Evolutionary conservation across 225 moss, liverwort and hornwort species (phyloP).

Genomic region (Pseudoscleropodium purum): DNA sequence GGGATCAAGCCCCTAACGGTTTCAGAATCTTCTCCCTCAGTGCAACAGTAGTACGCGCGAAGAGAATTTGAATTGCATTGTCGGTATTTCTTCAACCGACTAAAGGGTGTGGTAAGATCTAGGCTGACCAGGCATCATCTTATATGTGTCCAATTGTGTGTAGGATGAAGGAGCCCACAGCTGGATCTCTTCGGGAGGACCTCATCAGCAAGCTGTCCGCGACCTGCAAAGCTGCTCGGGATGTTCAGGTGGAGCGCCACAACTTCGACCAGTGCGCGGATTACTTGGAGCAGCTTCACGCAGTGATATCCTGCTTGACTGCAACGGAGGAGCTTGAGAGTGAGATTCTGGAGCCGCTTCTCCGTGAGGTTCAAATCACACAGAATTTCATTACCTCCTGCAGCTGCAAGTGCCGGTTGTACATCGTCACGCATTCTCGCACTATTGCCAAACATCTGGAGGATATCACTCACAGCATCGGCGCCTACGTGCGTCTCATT

Average conservation of each 20-base stretch:
- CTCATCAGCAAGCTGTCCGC: conserved; percentile 48
- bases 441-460: conserved; percentile 59
- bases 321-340: conserved; percentile 20
- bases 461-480: conserved; percentile 54
- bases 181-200: conserved; percentile 37
- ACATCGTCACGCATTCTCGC: conserved; percentile 74
- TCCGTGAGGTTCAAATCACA: conserved; percentile 55
- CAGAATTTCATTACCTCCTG: conserved; percentile 71
- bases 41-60: no score
- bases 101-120: background rate
- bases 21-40: background rate
- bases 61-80: background rate
- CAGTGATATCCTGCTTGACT: conserved; percentile 34
- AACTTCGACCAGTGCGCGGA: conserved; percentile 61
- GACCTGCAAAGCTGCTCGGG: conserved; percentile 45
- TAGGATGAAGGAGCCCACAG: conserved; percentile 32
- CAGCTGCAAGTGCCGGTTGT: conserved; percentile 66
- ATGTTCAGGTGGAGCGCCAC: conserved; percentile 52
- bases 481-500: conserved; percentile 36
- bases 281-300: conserved; percentile 46
- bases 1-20: background rate
- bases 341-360: conserved; percentile 46
- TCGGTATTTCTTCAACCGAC: background rate
- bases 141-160: background rate
- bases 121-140: background rate